Evolutionary conservation across 352 stramenopile genomes (phyloP), one percentile per base, ranked within the genome.

Genomic region (Aphanomyces invadans): DNA sequence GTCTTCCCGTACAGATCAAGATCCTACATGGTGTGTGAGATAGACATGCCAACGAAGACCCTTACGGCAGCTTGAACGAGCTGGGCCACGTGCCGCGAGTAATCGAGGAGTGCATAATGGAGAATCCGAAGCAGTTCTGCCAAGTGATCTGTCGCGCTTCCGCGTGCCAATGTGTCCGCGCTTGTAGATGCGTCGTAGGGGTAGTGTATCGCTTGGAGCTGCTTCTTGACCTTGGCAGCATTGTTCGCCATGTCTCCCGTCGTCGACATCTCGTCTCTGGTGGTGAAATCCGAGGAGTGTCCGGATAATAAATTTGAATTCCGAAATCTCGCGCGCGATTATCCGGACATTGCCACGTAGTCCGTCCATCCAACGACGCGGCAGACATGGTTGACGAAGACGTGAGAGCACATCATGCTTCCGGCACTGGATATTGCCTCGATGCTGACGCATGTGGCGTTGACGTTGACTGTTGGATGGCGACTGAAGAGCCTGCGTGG

Each of bases 1-100:
- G 84, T 90, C 71, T 90, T 88, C 23, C 80, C 84, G 31, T 81
- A 86, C 63, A 92, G 57, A 62, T 92, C 81, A 66, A 87, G 89
- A 61, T 78, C 79, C 71, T 79, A 39, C 21, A 1, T n/a, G 9
- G 9, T 31, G 2, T 11, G 1, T 26, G 7, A 4, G 36, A 12
- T 45, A 53, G 15, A 55, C 26, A 57, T 23, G 21, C 44, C 19
- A 49, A 39, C 21, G 17, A 51, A 23, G 46, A 4, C 4, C 10
- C 53, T 12, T 39, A 29, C 63, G 60, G 39, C 56, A 77, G 71
- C 60, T 75, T 77, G 46, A 69, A 70, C 23, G 45, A 84, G 85
- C 21, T 74, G 63, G 1, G 82, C 80, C 21, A 91, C 78, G 26
- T 68, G 70, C n/a, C 76, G 83, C 52, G 84, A 92, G 68, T 78